Evolutionary conservation across 2,329 filamentous ascomycete species (phyloP), one percentile per base, ranked within the genome.

Genomic region (Beauveria brongniartii): DNA sequence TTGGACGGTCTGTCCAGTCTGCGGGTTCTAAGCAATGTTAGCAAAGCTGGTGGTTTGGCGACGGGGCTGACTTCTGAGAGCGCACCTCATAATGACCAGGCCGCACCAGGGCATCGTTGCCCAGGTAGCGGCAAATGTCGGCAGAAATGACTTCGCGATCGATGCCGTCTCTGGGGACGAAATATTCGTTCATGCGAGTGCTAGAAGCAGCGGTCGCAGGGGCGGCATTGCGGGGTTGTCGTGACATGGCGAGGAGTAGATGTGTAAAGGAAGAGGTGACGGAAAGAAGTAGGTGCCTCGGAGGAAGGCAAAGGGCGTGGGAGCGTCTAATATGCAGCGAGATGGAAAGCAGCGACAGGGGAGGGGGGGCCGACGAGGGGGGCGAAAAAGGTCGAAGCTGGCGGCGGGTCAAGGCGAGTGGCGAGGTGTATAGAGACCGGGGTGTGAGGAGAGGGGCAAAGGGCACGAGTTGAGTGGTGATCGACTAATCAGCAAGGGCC

Each of bases 81-180:
- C 80, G 68, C 82, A 91, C 88, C 82, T 89, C 84, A 74, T 89
- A 88, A 68, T 82, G 84, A 69, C 87, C 87, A 63, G 88, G 89
- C 70, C 87, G 86, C 71, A 91, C 89, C 69, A 90, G 82, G 67
- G 89, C 89, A 79, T 92, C 89, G 73, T 91, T 91, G 70, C 89
- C 89, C 67, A 92, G 82, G 73, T 91, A 92, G 71, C 89, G 88
- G 78, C 89, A 92, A 66, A 92, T 91, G 73, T 92, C 89, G 71
- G 88, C 87, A 65, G 90, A 90, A 75, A 92, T 91, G 69, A 92
- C 89, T 74, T 92, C 89, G 68, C 89, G 86, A 73, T 90, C 88
- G 74, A 92, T 92, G 71, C 89, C 89, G 74, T 91, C 87, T 69
- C 87, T 85, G 51, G 88, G 87, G 60, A 92, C 85, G 73, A 92